Evolutionary conservation across 129 eudicot genomes (phyloP), one percentile per base, ranked within the genome.

Genomic region (Oenanthe sinensis): DNA sequence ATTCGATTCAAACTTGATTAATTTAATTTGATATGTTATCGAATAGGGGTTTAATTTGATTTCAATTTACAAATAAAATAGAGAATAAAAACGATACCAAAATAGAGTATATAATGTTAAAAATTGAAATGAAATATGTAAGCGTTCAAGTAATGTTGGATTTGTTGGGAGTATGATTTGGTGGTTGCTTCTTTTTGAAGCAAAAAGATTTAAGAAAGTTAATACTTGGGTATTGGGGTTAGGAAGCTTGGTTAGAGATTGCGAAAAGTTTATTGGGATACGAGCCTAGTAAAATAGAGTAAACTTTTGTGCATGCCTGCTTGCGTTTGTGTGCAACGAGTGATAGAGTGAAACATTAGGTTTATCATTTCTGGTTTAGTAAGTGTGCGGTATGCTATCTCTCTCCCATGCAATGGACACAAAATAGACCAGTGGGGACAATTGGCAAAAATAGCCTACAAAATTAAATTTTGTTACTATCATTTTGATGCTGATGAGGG

Each of bases 211-310:
- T 58, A 12, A n/a, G 65, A 60, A 60, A 60, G 68, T 60, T 33
- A 60, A 60, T 11, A 52, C 1, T 44, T 19, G 52, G 52, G 52
- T 13, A 60, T 60, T 60, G 68, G 68, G 68, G 36, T 24, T 60
- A 60, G 68, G 68, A 60, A 60, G 33, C 4, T 60, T 60, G 68
- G 68, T 60, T 60, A n/a, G 68, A 60, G 68, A 60, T 60, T 60
- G 33, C 33, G 0, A 60, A 60, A 60, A 24, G 33, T 60, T 60
- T 60, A 60, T 60, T 2, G 68, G 68, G 68, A 60, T 24, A n/a
- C 1, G 68, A 60, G 68, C 33, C 68, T 0, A 9, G 68, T 24
- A n/a, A 60, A 10, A 60, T 60, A 33, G 1, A 33, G 1, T 0
- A 22, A 39, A 22, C 30, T n/a, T 58, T 58, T 28, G 67, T 2